Evolutionary conservation across 2,329 filamentous ascomycete species (phyloP), one percentile per base, ranked within the genome.

Genomic region (Neonectria magnoliae): DNA sequence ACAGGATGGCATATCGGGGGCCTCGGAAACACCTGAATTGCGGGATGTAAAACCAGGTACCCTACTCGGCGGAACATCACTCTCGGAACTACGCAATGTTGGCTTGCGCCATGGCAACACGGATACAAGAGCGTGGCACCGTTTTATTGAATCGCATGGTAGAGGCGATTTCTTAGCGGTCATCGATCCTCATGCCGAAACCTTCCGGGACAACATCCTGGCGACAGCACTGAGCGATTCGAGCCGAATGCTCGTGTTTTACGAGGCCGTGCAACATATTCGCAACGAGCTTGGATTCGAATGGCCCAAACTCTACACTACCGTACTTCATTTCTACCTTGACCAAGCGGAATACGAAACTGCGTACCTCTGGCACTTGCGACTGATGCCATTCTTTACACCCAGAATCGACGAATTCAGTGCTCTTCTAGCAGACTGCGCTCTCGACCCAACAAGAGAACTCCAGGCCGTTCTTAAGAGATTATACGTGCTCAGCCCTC

Each of bases 221-320:
- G 64, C 65, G 9, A 74, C 75, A 29, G 75, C 77, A 16, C 56
- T 80, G 29, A 57, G 64, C 14, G 55, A 73, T 18, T 65, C 74
- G 33, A 57, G 52, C 11, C 72, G 74, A 38, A 71, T 78, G 54
- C 58, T 67, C 10, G 51, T 68, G 22, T 61, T 79, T 42, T 70
- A 77, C 55, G 51, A 62, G n/a, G 66, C 72, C 27, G 76, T 73
- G 4, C 62, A 72, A 38, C 52, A 70, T 74, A 80, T 88, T 60
- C 72, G 75, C 31, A 71, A 76, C 3, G 64, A 76, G 2, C 76
- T 81, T 54, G 68, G 73, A 31, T 80, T 80, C 13, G 74, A 73
- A 44, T 88, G 85, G 86, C 85, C 86, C 2, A 72, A 80, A 13
- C 72, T 87, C 2, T 87, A 88, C 67, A 73, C 75, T n/a, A 82